These are phyloP conservation scores for Eleusine indica DNA, from an alignment of 176 grass and related monocot genomes.

Conservation along the genomic window DNA sequence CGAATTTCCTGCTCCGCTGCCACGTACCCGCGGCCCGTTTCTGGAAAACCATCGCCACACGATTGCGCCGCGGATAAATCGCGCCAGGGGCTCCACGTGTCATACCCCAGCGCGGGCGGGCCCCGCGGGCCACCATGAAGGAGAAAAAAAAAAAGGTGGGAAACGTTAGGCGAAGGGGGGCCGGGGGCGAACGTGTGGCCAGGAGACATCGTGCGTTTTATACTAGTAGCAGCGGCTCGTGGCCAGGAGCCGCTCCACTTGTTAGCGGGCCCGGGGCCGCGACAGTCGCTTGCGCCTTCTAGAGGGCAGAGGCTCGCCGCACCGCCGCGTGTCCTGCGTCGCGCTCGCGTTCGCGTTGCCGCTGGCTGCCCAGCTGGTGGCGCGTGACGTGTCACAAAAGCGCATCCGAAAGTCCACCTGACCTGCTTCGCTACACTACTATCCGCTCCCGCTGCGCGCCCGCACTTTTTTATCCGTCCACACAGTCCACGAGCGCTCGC, in stretches of 20 bases:
- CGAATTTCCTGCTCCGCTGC: background rate
- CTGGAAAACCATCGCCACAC: constrained; percentile 11
- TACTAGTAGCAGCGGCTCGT: constrained; percentile 27
- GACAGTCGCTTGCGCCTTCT: constrained; percentile 21
- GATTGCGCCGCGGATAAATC: background rate
- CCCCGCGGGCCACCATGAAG: background rate
- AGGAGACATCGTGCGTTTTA: constrained; percentile 24
- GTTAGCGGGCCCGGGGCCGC: background rate
- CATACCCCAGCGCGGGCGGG: background rate
- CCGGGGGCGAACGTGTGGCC: constrained; percentile 42
- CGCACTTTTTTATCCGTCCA: constrained; percentile 41
- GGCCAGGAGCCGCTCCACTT: constrained; percentile 34
- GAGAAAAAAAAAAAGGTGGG: background rate
- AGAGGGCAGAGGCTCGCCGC: background rate
- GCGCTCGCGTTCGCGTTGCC: background rate
- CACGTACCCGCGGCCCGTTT: background rate
- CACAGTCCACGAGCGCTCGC: background rate
- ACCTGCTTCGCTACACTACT: background rate
- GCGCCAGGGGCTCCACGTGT: constrained; percentile 22
- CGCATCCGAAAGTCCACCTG: constrained; percentile 23
- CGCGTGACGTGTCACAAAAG: constrained; percentile 41
- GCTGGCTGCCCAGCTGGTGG: background rate
- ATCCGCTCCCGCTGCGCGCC: background rate
- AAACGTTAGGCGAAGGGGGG: background rate
- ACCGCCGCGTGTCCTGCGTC: background rate